Percentiles rank a stretch among this genome's conserved stretches.
These are phyloP conservation scores for Aspergillus quadrilineatus DNA, from an alignment of 2,329 filamentous ascomycete genomes.

Conservation along the genomic window DNA sequence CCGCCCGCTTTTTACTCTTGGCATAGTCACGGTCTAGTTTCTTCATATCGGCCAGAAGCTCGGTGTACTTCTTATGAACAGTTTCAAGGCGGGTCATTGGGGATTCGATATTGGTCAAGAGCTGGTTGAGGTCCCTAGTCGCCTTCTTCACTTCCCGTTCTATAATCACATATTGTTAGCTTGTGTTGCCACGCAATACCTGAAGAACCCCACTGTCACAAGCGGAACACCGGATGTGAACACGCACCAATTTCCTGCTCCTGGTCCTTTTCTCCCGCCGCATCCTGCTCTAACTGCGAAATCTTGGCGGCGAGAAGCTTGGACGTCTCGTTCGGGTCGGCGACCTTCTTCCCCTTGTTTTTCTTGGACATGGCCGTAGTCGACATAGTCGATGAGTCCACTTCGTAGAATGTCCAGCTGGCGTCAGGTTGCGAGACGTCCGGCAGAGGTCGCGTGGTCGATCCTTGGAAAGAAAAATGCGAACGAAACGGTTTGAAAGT, in stretches of 20 bases:
- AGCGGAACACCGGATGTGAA: constrained; percentile 7
- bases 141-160: constrained; percentile 93
- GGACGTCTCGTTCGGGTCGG: constrained; percentile 84
- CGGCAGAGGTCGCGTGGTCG: constrained; percentile 44
- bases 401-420: not conserved
- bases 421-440: constrained; percentile 44
- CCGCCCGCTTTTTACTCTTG: constrained; percentile 93
- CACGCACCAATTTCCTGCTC: constrained; percentile 88
- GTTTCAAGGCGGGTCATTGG: constrained; percentile 89
- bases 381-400: constrained; percentile 37
- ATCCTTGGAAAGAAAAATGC: constrained; percentile 40
- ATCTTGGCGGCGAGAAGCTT: constrained; percentile 92
- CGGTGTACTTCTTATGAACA: constrained; percentile 85
- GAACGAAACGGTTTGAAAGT: constrained; percentile 23
- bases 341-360: constrained; percentile 76
- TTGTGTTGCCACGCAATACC: constrained; percentile 11
- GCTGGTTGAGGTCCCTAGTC: constrained; percentile 82
- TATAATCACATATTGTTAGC: constrained; percentile 43
- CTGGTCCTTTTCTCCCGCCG: constrained; percentile 89
- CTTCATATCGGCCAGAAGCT: constrained; percentile 92
- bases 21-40: constrained; percentile 88
- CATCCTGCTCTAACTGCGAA: constrained; percentile 90
- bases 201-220: constrained; percentile 13
- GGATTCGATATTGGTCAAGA: constrained; percentile 83
- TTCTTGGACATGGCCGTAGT: constrained; percentile 65